Base-by-base conservation (phyloP, 2,329 filamentous ascomycete genomes). In the Graphilbum fragrans region DNA sequence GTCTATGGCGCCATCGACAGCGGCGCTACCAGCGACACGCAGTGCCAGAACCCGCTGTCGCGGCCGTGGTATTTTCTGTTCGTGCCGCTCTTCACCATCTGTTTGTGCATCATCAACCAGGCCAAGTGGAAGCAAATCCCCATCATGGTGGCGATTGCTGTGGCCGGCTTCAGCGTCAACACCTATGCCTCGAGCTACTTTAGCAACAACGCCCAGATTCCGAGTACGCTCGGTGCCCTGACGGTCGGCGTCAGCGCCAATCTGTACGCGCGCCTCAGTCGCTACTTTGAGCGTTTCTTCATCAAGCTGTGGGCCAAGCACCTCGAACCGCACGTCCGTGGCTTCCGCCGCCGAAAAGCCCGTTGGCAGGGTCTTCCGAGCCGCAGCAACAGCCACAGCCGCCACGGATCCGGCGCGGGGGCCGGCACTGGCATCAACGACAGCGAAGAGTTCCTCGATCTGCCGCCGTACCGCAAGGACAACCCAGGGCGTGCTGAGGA, bases 51-150 rank as follows among this genome's bases (percentile, higher is more conserved):
- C n/a, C 49, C 58, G 18, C 66, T 69, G 7, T 61, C 66, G 27
- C 73, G 69, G 47, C 69, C 72, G 48, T 63, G 56, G 50, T 55
- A 63, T 41, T 44, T 63, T 7, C 47, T 82, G 22, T 84, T 84
- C 52, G 82, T 86, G 1, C 65, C 79, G 0, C 61, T 71, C 11
- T 87, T 85, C 60, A 75, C 80, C 2, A 55, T 82, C 21, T 83
- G 78, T 49, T 65, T 85, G 2, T 61, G 58, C 45, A 45, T 53
- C 38, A 56, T 61, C 52, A 88, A 88, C 58, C 83, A 90, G 50
- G 82, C 82, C 45, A 86, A 86, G 59, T 85, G 74, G 74, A 80
- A 75, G 51, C 84, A 90, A 55, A 73, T 78, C 25, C 83, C 84
- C 0, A 69, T 83, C 39, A 90, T 90, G 83, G 62, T 83, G 4